These are phyloP conservation scores for Thinopyrum elongatum DNA, from an alignment of 176 grass and related monocot species.

Conservation along the genomic window DNA sequence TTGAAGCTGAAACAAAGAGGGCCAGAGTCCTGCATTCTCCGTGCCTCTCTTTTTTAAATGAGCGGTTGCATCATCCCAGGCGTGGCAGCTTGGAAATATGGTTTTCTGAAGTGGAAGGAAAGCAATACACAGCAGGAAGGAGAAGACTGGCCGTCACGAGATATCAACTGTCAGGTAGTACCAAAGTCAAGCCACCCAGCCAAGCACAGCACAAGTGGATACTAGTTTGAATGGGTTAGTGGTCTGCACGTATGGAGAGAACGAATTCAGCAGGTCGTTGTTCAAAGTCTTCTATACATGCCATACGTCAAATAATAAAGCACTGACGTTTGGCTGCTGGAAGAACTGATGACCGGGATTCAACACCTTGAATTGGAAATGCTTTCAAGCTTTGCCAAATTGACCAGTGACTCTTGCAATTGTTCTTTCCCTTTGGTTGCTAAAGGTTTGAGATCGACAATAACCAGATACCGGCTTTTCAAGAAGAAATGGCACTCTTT, in stretches of 20 bases:
- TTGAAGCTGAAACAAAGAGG: no score
- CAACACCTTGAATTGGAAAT: background rate
- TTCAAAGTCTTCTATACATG: background rate
- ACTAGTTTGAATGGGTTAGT: background rate
- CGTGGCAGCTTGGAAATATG: background rate
- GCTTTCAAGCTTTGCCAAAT: slow-evolving; percentile 4
- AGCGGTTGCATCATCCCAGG: background rate
- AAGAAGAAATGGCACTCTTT: background rate
- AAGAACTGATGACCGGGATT: background rate
- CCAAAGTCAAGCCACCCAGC: background rate
- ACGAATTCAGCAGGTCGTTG: background rate
- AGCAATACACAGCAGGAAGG: background rate
- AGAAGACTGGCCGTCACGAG: background rate
- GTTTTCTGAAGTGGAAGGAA: background rate
- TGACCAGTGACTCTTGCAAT: slow-evolving; percentile 7
- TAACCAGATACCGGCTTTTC: background rate
- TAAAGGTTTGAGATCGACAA: no score
- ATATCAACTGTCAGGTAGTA: background rate
- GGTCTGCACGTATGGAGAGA: background rate
- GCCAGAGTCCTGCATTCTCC: background rate
- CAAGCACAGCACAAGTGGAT: background rate
- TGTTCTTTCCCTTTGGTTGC: background rate
- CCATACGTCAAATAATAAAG: background rate
- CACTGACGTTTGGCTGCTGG: background rate
- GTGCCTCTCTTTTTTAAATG: background rate